Evolutionary conservation across 176 grass and related monocot genomes (phyloP), one percentile per base, ranked within the genome.

Genomic region (Bothriochloa decipiens): DNA sequence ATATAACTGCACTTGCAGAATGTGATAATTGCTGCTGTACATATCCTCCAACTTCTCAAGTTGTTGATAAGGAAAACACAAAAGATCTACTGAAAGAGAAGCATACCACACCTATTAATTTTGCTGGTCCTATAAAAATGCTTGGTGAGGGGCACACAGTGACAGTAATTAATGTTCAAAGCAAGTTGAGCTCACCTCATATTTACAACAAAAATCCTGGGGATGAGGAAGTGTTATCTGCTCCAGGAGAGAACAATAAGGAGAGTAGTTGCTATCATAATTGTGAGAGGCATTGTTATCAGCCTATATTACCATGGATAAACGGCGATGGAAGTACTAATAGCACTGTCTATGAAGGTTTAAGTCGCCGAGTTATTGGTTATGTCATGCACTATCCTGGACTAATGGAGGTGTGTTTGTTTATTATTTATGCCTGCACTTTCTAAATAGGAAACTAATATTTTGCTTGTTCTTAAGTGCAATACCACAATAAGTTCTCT

Each of bases 291-390:
- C 86, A 77, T 75, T 41, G 86, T 28, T 93, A 88, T 75, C 78
- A 87, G 25, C 93, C 91, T 74, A 98, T 98, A 82, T 87, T 95
- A 26, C 93, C 96, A 87, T 98, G 96, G 93, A 88, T 98, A 83
- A 98, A 98, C 89, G 96, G 85, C 82, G 96, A 98, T 86, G 96
- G 96, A 68, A 95, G 87, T 37, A 88, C 73, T 62, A 98, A 98
- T 76, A 92, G 58, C 74, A 89, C 84, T 11, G 57, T 93, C 18
- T 93, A 93, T 35, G 89, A 98, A 85, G 92, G 92, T 69, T 87
- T 98, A 66, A 89, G 82, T 68, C 92, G 93, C 49, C 85, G 93
- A 69, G 33, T 98, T 83, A 88, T 98, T 78, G 96, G 93, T 33
- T 92, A 87, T 60, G 77, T 88, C 68, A 95, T 98, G 93, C 93